Conservation (phyloP, 2,329 filamentous ascomycete genomes). For the Teratosphaeriaceae sp. region DNA sequence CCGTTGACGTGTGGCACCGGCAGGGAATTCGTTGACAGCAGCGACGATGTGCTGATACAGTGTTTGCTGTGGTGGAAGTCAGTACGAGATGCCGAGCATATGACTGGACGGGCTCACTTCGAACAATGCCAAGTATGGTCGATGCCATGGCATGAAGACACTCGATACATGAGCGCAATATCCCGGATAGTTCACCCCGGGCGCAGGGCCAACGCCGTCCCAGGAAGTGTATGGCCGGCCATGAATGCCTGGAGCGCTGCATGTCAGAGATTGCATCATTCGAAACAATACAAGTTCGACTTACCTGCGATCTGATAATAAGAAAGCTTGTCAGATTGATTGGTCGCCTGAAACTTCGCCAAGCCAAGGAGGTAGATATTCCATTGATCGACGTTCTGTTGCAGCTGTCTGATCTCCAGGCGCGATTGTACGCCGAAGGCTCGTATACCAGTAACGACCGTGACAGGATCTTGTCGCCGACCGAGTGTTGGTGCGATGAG, state of each 20-base stretch:
- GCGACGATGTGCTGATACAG: conserved; percentile 35
- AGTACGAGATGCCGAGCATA: not conserved
- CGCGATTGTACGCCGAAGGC: conserved; percentile 37
- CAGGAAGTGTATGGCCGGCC: conserved; percentile 61
- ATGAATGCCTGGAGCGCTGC: conserved; percentile 59
- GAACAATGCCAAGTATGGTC: conserved; percentile 64
- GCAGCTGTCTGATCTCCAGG: conserved; percentile 61
- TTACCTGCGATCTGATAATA: conserved; percentile 73
- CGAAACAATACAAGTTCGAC: conserved; percentile 17
- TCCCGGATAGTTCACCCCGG: conserved; percentile 52
- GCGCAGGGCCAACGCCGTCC: conserved; percentile 44
- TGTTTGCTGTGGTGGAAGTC: conserved; percentile 31
- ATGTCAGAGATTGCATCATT: not conserved
- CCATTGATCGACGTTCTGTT: conserved; percentile 59
- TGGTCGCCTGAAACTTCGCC: conserved; percentile 61
- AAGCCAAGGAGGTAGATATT: conserved; percentile 72
- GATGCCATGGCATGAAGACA: conserved; percentile 76
- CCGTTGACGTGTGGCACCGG: conserved; percentile 28
- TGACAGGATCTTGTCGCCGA: conserved; percentile 16
- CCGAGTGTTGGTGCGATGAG: conserved; percentile 7
- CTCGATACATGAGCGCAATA: conserved; percentile 73
- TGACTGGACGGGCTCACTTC: conserved; percentile 36
- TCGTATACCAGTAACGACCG: conserved; percentile 26
- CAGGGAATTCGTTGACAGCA: conserved; percentile 36
- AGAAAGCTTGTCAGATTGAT: conserved; percentile 59